phyloP scores from a whole-genome alignment of 2,329 filamentous ascomycete species.

The Orbilia brochopaga region DNA sequence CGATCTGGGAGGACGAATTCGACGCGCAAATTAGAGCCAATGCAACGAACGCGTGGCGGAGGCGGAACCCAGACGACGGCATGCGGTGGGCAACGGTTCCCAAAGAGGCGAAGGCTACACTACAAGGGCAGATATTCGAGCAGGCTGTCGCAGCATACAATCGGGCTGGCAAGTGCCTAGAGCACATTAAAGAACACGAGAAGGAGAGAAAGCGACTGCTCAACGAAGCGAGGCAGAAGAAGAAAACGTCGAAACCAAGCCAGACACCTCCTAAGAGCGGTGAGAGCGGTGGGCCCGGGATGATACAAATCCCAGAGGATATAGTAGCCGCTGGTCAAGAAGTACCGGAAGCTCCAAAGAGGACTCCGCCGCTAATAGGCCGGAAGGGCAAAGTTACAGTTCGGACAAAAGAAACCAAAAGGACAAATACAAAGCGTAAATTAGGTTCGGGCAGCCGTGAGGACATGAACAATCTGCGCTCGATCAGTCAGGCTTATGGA shows the following conservation, averaged over 20 bases:
- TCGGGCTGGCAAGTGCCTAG: constrained; percentile 16
- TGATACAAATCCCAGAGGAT: not conserved
- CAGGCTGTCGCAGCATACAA: constrained; percentile 20
- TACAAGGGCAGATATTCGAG: constrained; percentile 21
- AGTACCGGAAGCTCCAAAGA: no score
- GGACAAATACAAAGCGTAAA: not conserved
- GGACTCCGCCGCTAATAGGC: no score
- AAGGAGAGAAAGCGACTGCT: constrained; percentile 14
- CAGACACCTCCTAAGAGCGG: not conserved
- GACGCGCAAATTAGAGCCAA: constrained; percentile 14
- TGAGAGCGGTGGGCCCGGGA: constrained; percentile 1
- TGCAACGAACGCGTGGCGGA: constrained; percentile 21
- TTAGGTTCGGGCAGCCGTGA: not conserved
- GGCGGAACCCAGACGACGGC: constrained; percentile 18
- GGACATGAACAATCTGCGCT: not conserved
- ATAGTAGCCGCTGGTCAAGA: not conserved
- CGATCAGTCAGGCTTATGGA: not conserved
- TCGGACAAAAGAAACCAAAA: not conserved
- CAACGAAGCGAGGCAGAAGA: constrained; percentile 7
- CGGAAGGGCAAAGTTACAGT: not conserved
- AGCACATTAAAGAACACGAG: constrained; percentile 27
- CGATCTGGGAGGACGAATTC: constrained; percentile 18
- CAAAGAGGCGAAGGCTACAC: not conserved
- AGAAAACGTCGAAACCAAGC: not conserved
- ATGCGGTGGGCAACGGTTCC: constrained; percentile 10